Base-by-base conservation (phyloP, 2,329 filamentous ascomycete genomes). In the Hypoxylon sp. region DNA sequence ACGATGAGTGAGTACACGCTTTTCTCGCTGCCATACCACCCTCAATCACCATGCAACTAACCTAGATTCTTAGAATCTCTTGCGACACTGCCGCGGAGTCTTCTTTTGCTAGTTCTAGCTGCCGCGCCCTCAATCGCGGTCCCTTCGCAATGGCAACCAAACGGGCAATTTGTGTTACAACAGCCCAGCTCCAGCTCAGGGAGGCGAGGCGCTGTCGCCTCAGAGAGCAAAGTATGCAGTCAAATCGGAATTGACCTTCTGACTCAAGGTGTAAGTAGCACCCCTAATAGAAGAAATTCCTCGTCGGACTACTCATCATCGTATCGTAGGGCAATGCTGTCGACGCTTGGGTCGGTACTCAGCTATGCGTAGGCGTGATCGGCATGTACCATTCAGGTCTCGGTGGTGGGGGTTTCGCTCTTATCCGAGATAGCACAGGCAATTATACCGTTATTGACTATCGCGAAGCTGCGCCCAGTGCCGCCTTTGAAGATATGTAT, bases 361-460 rank as follows among this genome's bases (percentile, higher is more conserved):
- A 89, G 11, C 87, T 94, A 50, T 95, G 92, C 70, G 88, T 94
- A 29, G 92, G 92, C 13, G 90, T 92, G 2, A 86, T 92, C 51
- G 91, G 87, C 61, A 92, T 92, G 89, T 92, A 93, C 73, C 92
- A 94, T 78, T 88, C 88, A 27, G 95, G 95, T 10, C 91, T 98
- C 61, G 94, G 93, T 27, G 95, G 95, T 6, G 95, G 96, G 44
- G 95, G 95, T 1, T 98, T 98, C 80, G 91, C 92, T 85, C 84
- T 98, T 2, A 87, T 97, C 21, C 89, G 93, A 62, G 86, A 89
- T 48, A 80, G 87, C 6, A 83, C 92, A 58, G 93, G 93, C 17
- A 84, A 84, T 17, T 97, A 94, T 76, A 93, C 97, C 76, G 90
- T 91, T 65, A 89, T 98, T 72, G 95, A 98, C 80, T 98, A 97